These are phyloP conservation scores for Termitomyces sp. DNA, from an alignment of 768 basidiomycete genomes.

Conservation along the genomic window DNA sequence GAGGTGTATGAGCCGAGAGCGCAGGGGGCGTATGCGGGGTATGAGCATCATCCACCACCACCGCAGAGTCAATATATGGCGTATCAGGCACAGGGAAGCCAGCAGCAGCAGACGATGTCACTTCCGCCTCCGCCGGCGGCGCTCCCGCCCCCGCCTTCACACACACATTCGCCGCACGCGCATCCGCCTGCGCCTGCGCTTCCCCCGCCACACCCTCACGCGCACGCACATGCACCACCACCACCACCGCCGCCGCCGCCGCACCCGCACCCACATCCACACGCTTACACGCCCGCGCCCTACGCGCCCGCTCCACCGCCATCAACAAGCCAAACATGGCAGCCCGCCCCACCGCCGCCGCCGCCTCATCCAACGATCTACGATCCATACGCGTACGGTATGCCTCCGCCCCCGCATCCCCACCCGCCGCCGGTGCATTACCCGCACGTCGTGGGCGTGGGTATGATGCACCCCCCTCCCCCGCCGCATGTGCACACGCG, in stretches of 20 bases:
- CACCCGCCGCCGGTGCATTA: background rate
- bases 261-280: background rate
- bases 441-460: background rate
- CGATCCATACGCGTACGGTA: slow-evolving; percentile 11
- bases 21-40: background rate
- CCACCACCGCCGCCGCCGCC: background rate
- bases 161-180: background rate
- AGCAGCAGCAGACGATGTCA: background rate
- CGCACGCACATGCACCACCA: background rate
- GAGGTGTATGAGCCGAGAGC: slow-evolving; percentile 11
- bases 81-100: background rate
- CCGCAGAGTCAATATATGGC: background rate
- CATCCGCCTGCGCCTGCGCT: background rate
- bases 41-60: background rate
- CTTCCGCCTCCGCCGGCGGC: background rate
- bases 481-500: background rate
- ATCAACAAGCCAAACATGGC: slow-evolving; percentile 7
- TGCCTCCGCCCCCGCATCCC: background rate
- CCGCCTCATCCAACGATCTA: slow-evolving; percentile 8
- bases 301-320: background rate
- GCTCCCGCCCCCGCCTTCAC: background rate
- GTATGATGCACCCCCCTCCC: background rate
- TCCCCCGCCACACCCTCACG: background rate
- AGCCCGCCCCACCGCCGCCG: slow-evolving; percentile 3
- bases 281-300: background rate